Conservation (phyloP, 495 filamentous ascomycete species). For the Penicillium coprophilum region DNA sequence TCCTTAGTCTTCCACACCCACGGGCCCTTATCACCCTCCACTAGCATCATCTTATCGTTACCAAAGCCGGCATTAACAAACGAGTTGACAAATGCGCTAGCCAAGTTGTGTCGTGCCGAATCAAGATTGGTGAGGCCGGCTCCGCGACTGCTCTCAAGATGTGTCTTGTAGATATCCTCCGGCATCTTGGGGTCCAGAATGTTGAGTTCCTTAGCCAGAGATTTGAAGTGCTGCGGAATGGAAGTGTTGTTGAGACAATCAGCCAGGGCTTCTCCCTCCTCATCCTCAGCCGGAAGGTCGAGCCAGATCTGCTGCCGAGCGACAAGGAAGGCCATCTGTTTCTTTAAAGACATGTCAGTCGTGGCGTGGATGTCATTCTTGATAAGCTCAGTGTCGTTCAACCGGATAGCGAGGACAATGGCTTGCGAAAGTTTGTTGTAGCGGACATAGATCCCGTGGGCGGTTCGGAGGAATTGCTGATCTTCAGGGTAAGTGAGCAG, state of each 20-base stretch:
- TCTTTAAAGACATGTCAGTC: conserved; percentile 76
- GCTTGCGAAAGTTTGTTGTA: conserved; percentile 92
- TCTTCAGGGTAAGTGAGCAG: conserved; percentile 97
- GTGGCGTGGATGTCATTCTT: conserved; percentile 75
- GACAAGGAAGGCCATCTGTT: conserved; percentile 92
- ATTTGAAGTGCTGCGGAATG: conserved; percentile 89
- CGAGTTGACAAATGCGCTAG: conserved; percentile 92
- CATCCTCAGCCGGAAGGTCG: conserved; percentile 57
- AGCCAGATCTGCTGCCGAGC: conserved; percentile 89
- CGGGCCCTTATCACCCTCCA: conserved; percentile 70
- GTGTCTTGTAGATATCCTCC: conserved; percentile 99
- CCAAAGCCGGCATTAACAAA: conserved; percentile 96
- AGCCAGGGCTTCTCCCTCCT: conserved; percentile 68
- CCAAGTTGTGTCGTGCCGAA: conserved; percentile 92
- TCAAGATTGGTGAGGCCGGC: conserved; percentile 91
- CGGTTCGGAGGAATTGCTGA: conserved; percentile 85
- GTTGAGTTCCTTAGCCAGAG: conserved; percentile 91
- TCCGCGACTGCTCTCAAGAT: conserved; percentile 90
- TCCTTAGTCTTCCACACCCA: conserved; percentile 99
- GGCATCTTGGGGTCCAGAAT: conserved; percentile 95
- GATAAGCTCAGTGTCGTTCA: conserved; percentile 84
- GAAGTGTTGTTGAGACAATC: conserved; percentile 86
- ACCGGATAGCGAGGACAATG: conserved; percentile 86
- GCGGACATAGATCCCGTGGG: conserved; percentile 86
- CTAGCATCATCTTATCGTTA: conserved; percentile 95